Percentiles rank a stretch among this genome's conserved stretches.
phyloP scores from a whole-genome alignment of 139 green algal genomes.

The Marvania coccoides region DNA sequence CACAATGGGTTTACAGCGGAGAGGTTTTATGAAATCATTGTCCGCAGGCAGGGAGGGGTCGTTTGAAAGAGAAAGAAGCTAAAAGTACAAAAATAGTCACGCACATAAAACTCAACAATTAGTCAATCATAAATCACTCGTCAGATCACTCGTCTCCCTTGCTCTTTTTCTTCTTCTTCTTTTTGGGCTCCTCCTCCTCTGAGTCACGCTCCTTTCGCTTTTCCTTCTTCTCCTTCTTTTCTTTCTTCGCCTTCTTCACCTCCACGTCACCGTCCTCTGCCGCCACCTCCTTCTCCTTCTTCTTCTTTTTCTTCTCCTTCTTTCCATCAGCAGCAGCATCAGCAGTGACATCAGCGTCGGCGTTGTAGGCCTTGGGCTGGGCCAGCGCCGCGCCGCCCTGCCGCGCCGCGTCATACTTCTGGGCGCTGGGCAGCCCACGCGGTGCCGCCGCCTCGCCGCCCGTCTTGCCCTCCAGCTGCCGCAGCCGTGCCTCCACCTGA shows the following conservation, averaged over 20 bases:
- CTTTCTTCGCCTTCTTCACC: conserved; percentile 16
- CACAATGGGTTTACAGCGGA: too few relatives aligned
- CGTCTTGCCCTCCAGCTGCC: conserved; percentile 83
- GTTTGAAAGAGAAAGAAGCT: too few relatives aligned
- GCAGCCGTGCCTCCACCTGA: conserved; percentile 85
- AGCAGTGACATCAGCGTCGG: conserved; percentile 62
- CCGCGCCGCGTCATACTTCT: conserved; percentile 62
- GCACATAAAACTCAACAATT: not conserved
- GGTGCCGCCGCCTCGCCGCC: conserved; percentile 44
- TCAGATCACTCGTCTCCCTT: conserved; percentile 20
- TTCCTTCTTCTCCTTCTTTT: conserved; percentile 34
- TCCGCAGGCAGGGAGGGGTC: too few relatives aligned
- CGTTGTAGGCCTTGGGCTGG: conserved; percentile 70
- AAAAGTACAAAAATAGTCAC: conserved; percentile 7
- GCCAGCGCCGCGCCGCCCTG: conserved; percentile 43
- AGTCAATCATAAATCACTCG: not conserved
- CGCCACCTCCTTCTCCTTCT: conserved; percentile 20
- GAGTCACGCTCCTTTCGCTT: conserved; percentile 11
- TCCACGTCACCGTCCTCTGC: not conserved
- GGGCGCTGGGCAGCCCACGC: conserved; percentile 27
- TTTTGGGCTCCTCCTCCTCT: not conserved
- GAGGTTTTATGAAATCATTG: too few relatives aligned
- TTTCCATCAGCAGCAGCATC: conserved; percentile 29
- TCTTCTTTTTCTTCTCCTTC: conserved; percentile 50
- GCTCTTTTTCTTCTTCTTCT: conserved; percentile 52